Evolutionary conservation across 768 basidiomycete species (phyloP).

Genomic region (Tylopilus plumbeoviolaceoides): DNA sequence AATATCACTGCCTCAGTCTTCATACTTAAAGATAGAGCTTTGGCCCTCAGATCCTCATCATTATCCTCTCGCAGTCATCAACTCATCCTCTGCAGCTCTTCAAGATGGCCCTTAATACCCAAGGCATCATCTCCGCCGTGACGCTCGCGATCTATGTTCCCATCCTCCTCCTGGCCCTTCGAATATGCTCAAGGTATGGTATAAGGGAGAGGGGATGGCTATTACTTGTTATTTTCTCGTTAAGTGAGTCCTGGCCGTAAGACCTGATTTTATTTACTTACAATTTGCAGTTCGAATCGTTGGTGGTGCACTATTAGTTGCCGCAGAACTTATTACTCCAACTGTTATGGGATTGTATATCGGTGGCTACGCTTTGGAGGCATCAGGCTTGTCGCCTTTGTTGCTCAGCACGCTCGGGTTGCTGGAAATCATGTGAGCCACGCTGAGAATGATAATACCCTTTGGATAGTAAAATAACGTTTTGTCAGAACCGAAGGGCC

Average conservation of each 20-base stretch:
- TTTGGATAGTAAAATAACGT: constrained; percentile 1
- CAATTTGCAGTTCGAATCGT: constrained; percentile 48
- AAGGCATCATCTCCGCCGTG: constrained; percentile 54
- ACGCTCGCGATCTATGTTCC: constrained; percentile 60
- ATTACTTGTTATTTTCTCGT: constrained; percentile 58
- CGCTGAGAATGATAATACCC: not conserved
- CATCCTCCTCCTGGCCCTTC: constrained; percentile 42
- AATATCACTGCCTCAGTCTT: constrained; percentile 19
- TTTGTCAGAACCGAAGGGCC: constrained; percentile 29
- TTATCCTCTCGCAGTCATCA: not conserved
- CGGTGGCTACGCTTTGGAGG: constrained; percentile 45
- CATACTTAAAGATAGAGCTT: constrained; percentile 18
- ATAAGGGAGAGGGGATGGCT: constrained; percentile 62
- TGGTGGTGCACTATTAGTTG: constrained; percentile 53
- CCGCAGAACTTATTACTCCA: constrained; percentile 42
- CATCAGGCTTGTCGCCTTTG: constrained; percentile 38
- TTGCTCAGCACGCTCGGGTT: constrained; percentile 36
- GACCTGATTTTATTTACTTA: constrained; percentile 1
- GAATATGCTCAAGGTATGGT: constrained; percentile 52
- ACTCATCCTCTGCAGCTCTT: not conserved
- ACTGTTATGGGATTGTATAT: constrained; percentile 43
- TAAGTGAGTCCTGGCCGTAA: constrained; percentile 37
- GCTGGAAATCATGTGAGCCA: constrained; percentile 33
- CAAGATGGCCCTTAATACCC: constrained; percentile 35
- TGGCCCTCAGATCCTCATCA: not conserved